Evolutionary conservation across 257 asterid species (phyloP), one percentile per base, ranked within the genome.

Genomic region (Salvia hispanica): DNA sequence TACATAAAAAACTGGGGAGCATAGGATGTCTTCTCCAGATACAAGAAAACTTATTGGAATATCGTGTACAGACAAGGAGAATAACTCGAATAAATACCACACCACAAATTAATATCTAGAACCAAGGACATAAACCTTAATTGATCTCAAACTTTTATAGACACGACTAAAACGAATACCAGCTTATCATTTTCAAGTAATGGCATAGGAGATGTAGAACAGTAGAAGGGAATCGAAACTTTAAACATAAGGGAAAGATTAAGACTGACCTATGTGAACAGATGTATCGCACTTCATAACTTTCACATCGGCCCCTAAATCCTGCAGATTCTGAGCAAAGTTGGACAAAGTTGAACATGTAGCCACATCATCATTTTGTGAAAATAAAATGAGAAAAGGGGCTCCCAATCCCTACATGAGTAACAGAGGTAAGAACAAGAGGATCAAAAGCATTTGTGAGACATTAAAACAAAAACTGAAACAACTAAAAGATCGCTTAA

Each of bases 331-430:
- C 64, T 75, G 86, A 65, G 90, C 92, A 71, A 91, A 91, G 67
- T 76, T 68, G 72, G 70, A 74, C 18, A 80, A 78, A 39, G 76
- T 66, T 74, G 93, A 80, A 71, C 48, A 72, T 34, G 88, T 88
- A 64, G 85, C 92, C 63, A 78, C 76, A 67, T 85, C 92, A 72
- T 88, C 95, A 73, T 76, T 79, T 59, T 86, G 92, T 48, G 91
- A 86, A 80, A 85, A 80, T 68, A 88, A 75, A 72, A 91, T 67
- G 69, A 91, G 92, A 79, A 84, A 83, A 10, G 97, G 96, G 48
- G 85, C 88, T 21, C 86, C 91, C 52, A 91, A 80, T 69, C 81
- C 85, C 96, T 91, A 74, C 74, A 72, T 39, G 64, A 36, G 21
- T 37, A 54, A 62, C 48, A 72, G 42, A 73, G 51, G 5, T 50